These are phyloP conservation scores for Ramaria sp. DNA, from an alignment of 768 basidiomycete genomes.

Conservation along the genomic window DNA sequence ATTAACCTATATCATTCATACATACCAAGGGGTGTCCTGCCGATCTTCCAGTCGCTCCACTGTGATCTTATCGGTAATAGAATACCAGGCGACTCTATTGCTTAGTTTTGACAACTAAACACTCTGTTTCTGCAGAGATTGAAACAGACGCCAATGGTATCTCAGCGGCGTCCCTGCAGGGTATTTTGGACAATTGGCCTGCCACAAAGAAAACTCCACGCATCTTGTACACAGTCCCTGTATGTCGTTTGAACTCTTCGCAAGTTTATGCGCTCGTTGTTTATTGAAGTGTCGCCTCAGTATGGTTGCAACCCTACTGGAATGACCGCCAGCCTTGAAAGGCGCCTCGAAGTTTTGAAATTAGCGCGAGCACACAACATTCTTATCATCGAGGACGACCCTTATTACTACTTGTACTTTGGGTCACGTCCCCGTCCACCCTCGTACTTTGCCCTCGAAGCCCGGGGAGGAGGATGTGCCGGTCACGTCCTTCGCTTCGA, in stretches of 20 bases:
- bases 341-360: conserved; percentile 60
- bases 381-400: conserved; percentile 83
- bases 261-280: not conserved
- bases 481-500: conserved; percentile 85
- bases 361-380: conserved; percentile 67
- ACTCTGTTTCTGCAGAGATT: conserved; percentile 42
- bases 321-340: conserved; percentile 57
- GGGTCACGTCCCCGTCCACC: conserved; percentile 50
- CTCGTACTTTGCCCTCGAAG: conserved; percentile 77
- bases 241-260: conserved; percentile 22
- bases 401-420: conserved; percentile 60
- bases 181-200: conserved; percentile 71
- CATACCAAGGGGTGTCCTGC: conserved; percentile 46
- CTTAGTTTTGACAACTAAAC: not conserved
- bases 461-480: conserved; percentile 28
- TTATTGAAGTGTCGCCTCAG: conserved; percentile 22
- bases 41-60: conserved; percentile 44
- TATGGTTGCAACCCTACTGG: conserved; percentile 87
- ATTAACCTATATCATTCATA: conserved; percentile 34
- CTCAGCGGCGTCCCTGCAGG: conserved; percentile 42
- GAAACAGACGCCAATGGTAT: conserved; percentile 69
- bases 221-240: conserved; percentile 72
- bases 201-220: conserved; percentile 59
- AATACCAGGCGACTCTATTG: not conserved
- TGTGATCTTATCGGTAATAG: conserved; percentile 49